Evolutionary conservation across 257 asterid species (phyloP).

Genomic region (Solanum peruvianum): DNA sequence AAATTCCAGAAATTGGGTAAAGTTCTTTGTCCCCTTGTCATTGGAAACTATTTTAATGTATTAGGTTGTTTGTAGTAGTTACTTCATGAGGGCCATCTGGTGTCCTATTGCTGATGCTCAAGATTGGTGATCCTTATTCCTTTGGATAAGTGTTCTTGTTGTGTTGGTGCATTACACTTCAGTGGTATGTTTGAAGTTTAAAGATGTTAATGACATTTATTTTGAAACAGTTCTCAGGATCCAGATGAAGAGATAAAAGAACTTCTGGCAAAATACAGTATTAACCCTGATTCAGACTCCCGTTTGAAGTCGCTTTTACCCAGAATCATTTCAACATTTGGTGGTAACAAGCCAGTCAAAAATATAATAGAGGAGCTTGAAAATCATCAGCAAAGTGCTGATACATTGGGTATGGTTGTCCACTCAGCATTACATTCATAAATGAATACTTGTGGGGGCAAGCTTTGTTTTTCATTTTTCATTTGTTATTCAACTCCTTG

Average conservation of each 20-base stretch:
- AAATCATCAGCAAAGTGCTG: conserved; percentile 66
- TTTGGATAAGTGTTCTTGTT: not conserved
- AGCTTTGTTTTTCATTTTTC: not conserved
- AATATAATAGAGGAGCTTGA: conserved; percentile 66
- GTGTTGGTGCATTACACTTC: not conserved
- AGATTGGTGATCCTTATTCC: not conserved
- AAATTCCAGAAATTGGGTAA: not conserved
- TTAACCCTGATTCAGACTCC: conserved; percentile 70
- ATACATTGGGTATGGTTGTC: conserved; percentile 51
- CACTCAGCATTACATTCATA: not conserved
- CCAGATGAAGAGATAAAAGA: conserved; percentile 53
- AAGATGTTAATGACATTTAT: not conserved
- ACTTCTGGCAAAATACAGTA: conserved; percentile 51
- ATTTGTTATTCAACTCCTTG: not conserved
- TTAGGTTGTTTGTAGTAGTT: not conserved
- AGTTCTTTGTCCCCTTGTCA: not conserved
- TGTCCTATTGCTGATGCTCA: not conserved
- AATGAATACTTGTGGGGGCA: not conserved
- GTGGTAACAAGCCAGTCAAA: conserved; percentile 55
- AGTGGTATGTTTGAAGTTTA: not conserved
- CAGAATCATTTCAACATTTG: conserved; percentile 70
- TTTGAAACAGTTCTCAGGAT: conserved; percentile 61
- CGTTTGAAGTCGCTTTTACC: conserved; percentile 77
- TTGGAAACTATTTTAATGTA: not conserved
- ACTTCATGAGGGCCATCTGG: not conserved